A percentile compares a stretch with the other conserved stretches of the same genome.
phyloP scores from a whole-genome alignment of 2,329 filamentous ascomycete species.

The Leptographium radiaticola region DNA sequence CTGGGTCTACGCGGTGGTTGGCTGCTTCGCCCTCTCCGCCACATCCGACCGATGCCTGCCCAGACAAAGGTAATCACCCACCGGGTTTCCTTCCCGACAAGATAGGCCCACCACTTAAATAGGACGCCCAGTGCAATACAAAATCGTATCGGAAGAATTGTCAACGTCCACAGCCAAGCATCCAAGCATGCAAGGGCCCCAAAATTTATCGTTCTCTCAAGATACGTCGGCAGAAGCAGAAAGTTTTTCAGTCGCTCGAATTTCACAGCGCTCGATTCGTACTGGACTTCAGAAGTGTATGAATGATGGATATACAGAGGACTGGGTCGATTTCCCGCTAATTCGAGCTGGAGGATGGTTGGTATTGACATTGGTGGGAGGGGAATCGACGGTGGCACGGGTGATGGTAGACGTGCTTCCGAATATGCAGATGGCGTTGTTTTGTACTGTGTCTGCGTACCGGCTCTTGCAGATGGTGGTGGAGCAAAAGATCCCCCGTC shows the following conservation, averaged over 20 bases:
- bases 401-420: conserved; percentile 24
- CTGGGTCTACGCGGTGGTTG: conserved; percentile 14
- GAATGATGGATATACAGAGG: conserved; percentile 54
- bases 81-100: conserved; percentile 55
- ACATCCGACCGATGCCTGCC: conserved; percentile 65
- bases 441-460: not conserved
- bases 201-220: conserved; percentile 79
- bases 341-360: conserved; percentile 50
- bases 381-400: conserved; percentile 42
- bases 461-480: not conserved
- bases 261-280: conserved; percentile 86
- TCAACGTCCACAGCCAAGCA: conserved; percentile 93
- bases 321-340: conserved; percentile 48
- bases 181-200: conserved; percentile 86
- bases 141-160: conserved; percentile 84
- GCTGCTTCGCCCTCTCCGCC: conserved; percentile 46
- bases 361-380: conserved; percentile 54
- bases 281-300: conserved; percentile 48
- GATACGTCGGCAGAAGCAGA: conserved; percentile 62
- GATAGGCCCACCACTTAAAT: conserved; percentile 62
- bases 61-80: conserved; percentile 69
- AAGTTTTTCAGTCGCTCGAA: conserved; percentile 88
- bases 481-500: conserved; percentile 5
- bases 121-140: conserved; percentile 67
- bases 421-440: not conserved